Evolutionary conservation across 306 rosid genomes (phyloP).

Genomic region (Astragalus glycyphyllos): DNA sequence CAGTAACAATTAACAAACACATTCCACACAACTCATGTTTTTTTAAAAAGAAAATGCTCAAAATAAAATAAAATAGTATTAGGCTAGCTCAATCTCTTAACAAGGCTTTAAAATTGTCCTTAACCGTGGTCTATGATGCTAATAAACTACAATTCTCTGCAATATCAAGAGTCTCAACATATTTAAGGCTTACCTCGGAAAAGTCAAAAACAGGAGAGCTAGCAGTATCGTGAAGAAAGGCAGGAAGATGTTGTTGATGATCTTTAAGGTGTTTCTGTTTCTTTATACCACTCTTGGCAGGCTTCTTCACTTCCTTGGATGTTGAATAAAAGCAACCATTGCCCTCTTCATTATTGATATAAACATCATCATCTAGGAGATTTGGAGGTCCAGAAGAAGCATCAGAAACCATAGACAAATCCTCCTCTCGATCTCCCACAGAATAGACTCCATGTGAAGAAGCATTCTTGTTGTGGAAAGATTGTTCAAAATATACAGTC

Average conservation of each 20-base stretch:
- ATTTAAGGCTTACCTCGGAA: conserved; percentile 56
- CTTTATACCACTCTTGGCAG: conserved; percentile 34
- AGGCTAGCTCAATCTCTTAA: no score
- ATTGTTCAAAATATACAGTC: conserved; percentile 87
- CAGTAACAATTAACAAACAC: conserved; percentile 6
- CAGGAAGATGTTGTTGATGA: conserved; percentile 51
- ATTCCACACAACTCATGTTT: neutral
- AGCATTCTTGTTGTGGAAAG: conserved; percentile 58
- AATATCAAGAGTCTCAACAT: no score
- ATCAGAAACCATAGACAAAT: conserved; percentile 96
- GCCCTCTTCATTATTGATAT: conserved; percentile 49
- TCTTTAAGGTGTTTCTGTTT: conserved; percentile 47
- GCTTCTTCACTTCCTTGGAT: conserved; percentile 39
- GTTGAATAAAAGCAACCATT: conserved; percentile 50
- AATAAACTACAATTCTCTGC: no score
- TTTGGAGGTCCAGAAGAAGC: conserved; percentile 99
- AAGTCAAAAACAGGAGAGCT: conserved; percentile 74
- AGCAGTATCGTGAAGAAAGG: conserved; percentile 88
- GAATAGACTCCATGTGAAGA: conserved; percentile 46
- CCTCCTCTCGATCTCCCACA: conserved; percentile 76
- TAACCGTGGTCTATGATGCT: no score
- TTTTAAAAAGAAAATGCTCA: neutral
- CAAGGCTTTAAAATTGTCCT: no score
- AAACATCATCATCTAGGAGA: conserved; percentile 54
- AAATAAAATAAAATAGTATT: no score